Evolutionary conservation across 805 yeast genomes (phyloP), one percentile per base, ranked within the genome.

Genomic region (Pichia californica): DNA sequence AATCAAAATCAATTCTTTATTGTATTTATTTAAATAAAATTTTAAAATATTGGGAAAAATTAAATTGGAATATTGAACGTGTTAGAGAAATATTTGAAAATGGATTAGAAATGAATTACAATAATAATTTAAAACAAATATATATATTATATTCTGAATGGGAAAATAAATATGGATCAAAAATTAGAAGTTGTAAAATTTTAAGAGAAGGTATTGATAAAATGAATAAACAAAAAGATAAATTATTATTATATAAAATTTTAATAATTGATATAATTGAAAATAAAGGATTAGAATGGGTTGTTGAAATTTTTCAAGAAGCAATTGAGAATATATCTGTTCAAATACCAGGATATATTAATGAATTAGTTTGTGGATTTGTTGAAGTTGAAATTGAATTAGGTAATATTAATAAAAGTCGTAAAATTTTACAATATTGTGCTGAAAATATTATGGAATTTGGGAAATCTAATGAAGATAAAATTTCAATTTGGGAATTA

Each of bases 41-140:
- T 0, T 49, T 81, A 4, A 52, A 57, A 40, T 47, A 48, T 20
- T 54, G 52, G 37, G 30, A 44, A 1, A 67, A 64, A 33, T 47
- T 67, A 27, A 51, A 63, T 10, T 49, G 73, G 19, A 61, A 68
- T 2, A 44, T 65, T 2, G 88, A 82, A 50, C 62, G 82, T 48
- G 62, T 84, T 6, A 66, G 95, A 30, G 95, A 85, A 45, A 54
- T 83, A 14, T 88, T 85, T 63, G 95, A 87, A 38, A 77, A 78
- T 35, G 74, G 88, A 5, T 52, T 85, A 4, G 67, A 64, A 5
- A n/a, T 23, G 3, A 33, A 43, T 10, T 34, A 38, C 6, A 29
- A 38, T 25, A 66, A 58, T 1, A 70, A 85, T 49, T 66, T 73
- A 36, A 73, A 73, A 44, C 58, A 76, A 0, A 63, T 87, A 0